Conservation (phyloP, 192 early-diverging fungal genomes). For the Helicostylum pulchrum region DNA sequence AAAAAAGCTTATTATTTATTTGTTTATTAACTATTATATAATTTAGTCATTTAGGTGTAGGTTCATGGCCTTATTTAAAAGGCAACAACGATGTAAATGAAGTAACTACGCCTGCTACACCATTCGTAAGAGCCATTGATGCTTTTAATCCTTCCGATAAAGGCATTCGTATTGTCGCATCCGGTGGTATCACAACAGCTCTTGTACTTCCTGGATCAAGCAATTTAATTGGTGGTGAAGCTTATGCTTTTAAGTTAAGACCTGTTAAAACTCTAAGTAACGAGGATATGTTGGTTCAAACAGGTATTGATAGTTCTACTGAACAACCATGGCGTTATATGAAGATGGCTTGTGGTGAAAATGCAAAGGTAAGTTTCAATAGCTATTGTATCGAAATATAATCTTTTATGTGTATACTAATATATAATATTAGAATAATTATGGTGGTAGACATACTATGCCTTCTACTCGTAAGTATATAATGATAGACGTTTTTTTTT, state of each 20-base stretch:
- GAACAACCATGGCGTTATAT: constrained; percentile 60
- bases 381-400: background rate
- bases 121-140: constrained; percentile 65
- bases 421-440: constrained; percentile 5
- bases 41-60: constrained; percentile 60
- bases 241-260: constrained; percentile 63
- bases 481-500: too few relatives aligned
- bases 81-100: constrained; percentile 67
- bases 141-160: constrained; percentile 66
- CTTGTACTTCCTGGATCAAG: constrained; percentile 70
- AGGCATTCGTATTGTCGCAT: constrained; percentile 53
- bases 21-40: background rate
- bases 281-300: constrained; percentile 61
- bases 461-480: constrained; percentile 41
- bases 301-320: constrained; percentile 46
- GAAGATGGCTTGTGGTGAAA: constrained; percentile 86
- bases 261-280: constrained; percentile 47
- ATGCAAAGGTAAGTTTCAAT: constrained; percentile 51
- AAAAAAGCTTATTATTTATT: background rate
- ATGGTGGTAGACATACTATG: constrained; percentile 19
- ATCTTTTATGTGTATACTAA: background rate
- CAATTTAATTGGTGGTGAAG: constrained; percentile 78
- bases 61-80: constrained; percentile 57
- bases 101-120: constrained; percentile 53
- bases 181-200: constrained; percentile 74